Percentiles rank a stretch among this genome's conserved stretches.
Evolutionary conservation across 306 rosid genomes (phyloP).

Genomic region (Datisca glomerata): DNA sequence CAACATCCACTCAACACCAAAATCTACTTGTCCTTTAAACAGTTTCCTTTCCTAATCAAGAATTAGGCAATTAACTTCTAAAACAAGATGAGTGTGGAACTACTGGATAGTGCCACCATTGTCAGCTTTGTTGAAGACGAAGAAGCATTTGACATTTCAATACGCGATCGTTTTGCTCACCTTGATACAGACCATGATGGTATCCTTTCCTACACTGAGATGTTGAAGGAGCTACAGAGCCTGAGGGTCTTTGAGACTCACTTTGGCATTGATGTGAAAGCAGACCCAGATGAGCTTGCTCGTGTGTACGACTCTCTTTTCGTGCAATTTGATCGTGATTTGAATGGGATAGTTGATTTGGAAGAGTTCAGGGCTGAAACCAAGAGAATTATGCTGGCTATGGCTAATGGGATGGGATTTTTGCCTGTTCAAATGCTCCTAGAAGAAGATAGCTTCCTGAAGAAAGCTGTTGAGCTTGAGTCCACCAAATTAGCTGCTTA

Average conservation of each 20-base stretch:
- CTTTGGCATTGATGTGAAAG: slow-evolving; percentile 49
- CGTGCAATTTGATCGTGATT: slow-evolving; percentile 45
- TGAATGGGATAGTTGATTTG: slow-evolving; percentile 45
- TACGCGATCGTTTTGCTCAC: slow-evolving; percentile 25
- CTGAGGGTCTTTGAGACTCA: slow-evolving; percentile 54
- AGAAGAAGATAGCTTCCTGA: slow-evolving; percentile 51
- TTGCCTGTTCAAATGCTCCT: slow-evolving; percentile 57
- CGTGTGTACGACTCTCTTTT: slow-evolving; percentile 45
- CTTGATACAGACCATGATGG: slow-evolving; percentile 58
- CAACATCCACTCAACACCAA: background rate
- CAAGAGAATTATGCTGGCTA: slow-evolving; percentile 57
- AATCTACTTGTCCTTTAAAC: background rate
- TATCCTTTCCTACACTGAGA: slow-evolving; percentile 47
- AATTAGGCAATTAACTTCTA: too few species aligned
- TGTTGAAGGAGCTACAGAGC: slow-evolving; percentile 58
- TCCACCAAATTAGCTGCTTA: slow-evolving; percentile 12
- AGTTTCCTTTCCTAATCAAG: background rate
- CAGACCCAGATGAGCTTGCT: slow-evolving; percentile 46
- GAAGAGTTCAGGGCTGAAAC: slow-evolving; percentile 63
- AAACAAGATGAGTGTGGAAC: slow-evolving; percentile 68
- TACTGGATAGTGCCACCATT: slow-evolving; percentile 58
- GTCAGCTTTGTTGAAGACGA: slow-evolving; percentile 55
- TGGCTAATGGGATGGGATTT: slow-evolving; percentile 71
- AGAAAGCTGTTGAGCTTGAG: slow-evolving; percentile 63
- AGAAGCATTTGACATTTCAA: slow-evolving; percentile 31